A percentile compares a stretch with the other conserved stretches of the same genome.
Evolutionary conservation across 2,329 filamentous ascomycete species (phyloP).

Genomic region (Hyphodiscus sp.): DNA sequence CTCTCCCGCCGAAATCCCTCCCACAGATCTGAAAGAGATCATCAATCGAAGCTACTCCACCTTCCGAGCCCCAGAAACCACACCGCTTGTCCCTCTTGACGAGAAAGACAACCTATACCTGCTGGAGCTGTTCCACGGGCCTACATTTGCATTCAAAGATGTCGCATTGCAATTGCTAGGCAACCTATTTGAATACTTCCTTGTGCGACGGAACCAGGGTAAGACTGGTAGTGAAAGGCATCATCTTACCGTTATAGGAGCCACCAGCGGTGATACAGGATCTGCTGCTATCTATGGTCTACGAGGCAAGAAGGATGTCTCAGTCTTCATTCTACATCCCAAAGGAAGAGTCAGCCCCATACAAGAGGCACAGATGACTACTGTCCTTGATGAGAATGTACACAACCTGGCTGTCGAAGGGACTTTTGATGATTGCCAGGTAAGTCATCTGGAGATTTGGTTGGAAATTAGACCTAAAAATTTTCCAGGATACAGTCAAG

Average conservation of each 20-base stretch:
- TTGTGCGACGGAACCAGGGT: conserved; percentile 64
- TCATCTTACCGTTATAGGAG: conserved; percentile 80
- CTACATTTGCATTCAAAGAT: conserved; percentile 94
- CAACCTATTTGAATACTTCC: conserved; percentile 91
- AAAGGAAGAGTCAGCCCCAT: conserved; percentile 86
- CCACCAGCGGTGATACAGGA: conserved; percentile 83
- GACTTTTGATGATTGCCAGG: conserved; percentile 94
- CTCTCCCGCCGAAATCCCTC: conserved; percentile 73
- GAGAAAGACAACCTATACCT: conserved; percentile 67
- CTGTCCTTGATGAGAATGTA: conserved; percentile 81
- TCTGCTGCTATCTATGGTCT: conserved; percentile 95
- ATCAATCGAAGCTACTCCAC: conserved; percentile 82
- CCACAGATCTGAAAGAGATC: conserved; percentile 72
- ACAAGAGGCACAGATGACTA: conserved; percentile 97
- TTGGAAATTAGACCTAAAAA: conserved; percentile 8
- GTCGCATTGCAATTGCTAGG: conserved; percentile 89
- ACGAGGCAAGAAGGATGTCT: conserved; percentile 92
- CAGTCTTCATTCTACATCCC: conserved; percentile 89
- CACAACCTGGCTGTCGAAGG: conserved; percentile 87
- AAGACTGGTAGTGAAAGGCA: conserved; percentile 58
- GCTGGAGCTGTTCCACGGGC: conserved; percentile 93
- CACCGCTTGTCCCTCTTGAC: conserved; percentile 73
- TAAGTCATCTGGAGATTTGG: conserved; percentile 28
- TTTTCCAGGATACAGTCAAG: conserved; percentile 75
- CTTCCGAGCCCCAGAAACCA: conserved; percentile 73